These are phyloP conservation scores for Ceratobasidium sp. DNA, from an alignment of 1,284 basidiomycete genomes.

Conservation along the genomic window DNA sequence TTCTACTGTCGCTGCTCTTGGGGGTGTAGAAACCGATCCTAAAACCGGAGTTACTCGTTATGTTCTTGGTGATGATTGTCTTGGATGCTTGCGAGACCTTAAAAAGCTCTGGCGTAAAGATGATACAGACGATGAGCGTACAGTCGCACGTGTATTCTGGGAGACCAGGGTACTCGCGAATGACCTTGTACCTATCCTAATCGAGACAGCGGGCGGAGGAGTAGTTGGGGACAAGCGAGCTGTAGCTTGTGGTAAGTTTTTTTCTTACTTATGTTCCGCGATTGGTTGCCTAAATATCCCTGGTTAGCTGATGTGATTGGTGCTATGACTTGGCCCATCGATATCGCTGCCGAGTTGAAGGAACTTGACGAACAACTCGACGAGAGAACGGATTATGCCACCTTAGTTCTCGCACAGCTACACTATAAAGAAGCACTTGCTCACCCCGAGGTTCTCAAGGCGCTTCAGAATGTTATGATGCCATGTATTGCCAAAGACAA, in stretches of 20 bases:
- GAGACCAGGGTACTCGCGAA: slow-evolving; percentile 79
- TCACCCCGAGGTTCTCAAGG: slow-evolving; percentile 67
- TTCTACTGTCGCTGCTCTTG: slow-evolving; percentile 74
- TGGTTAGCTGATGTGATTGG: slow-evolving; percentile 76
- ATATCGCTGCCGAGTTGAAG: slow-evolving; percentile 87
- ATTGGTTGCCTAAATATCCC: neutral
- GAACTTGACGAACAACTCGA: slow-evolving; percentile 76
- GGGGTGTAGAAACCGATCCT: slow-evolving; percentile 62
- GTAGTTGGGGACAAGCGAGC: slow-evolving; percentile 81
- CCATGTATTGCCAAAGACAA: slow-evolving; percentile 68
- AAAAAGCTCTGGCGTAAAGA: slow-evolving; percentile 95
- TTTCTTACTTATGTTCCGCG: neutral
- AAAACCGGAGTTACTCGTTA: slow-evolving; percentile 57
- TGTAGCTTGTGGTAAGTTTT: slow-evolving; percentile 67
- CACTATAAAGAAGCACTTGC: slow-evolving; percentile 83
- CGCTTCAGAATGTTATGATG: slow-evolving; percentile 70
- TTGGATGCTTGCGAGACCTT: slow-evolving; percentile 86
- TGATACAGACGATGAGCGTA: slow-evolving; percentile 91
- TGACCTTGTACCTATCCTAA: slow-evolving; percentile 83
- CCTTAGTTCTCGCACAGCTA: slow-evolving; percentile 76
- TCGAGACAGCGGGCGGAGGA: slow-evolving; percentile 77
- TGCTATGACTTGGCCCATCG: slow-evolving; percentile 97
- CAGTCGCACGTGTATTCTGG: slow-evolving; percentile 88
- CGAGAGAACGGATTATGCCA: slow-evolving; percentile 82
- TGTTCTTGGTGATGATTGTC: slow-evolving; percentile 80